Evolutionary conservation across 2,329 filamentous ascomycete genomes (phyloP).

Genomic region (Neonectria punicea): DNA sequence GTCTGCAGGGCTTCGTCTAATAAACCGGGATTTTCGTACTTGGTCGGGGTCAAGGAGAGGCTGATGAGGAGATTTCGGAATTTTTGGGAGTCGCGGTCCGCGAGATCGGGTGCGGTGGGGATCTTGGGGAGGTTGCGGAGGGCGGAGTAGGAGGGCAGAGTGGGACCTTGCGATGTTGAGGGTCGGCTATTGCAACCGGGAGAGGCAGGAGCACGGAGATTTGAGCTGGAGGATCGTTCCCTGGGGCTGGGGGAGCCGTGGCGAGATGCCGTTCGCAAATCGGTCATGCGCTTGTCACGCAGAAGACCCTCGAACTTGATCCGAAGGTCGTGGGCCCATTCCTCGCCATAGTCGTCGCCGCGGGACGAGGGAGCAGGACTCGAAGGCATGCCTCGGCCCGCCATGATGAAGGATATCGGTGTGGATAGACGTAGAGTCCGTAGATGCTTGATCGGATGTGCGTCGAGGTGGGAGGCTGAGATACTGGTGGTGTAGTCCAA

Average conservation of each 20-base stretch:
- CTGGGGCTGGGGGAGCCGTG: constrained; percentile 66
- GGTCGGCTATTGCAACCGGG: constrained; percentile 54
- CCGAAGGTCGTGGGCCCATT: constrained; percentile 82
- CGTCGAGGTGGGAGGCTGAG: constrained; percentile 9
- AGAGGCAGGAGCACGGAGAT: constrained; percentile 55
- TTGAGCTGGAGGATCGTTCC: constrained; percentile 62
- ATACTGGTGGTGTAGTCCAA: constrained; percentile 9
- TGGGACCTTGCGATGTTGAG: constrained; percentile 57
- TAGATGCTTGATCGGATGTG: constrained; percentile 12
- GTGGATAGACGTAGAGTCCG: not conserved
- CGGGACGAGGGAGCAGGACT: constrained; percentile 41
- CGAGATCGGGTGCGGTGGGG: constrained; percentile 76
- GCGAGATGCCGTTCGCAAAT: constrained; percentile 67
- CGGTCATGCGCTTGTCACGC: constrained; percentile 87
- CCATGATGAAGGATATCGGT: constrained; percentile 46
- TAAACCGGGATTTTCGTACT: constrained; percentile 95
- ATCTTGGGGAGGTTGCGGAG: constrained; percentile 63
- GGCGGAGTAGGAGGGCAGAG: constrained; percentile 60
- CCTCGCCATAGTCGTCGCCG: constrained; percentile 68
- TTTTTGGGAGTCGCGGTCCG: constrained; percentile 75
- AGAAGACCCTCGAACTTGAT: constrained; percentile 88
- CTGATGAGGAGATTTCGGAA: constrained; percentile 86
- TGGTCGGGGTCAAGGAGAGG: constrained; percentile 86
- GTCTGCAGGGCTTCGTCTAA: constrained; percentile 89
- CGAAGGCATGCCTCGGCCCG: constrained; percentile 50